Conservation (phyloP, 495 filamentous ascomycete genomes). For the Aspergillus wentii region DNA sequence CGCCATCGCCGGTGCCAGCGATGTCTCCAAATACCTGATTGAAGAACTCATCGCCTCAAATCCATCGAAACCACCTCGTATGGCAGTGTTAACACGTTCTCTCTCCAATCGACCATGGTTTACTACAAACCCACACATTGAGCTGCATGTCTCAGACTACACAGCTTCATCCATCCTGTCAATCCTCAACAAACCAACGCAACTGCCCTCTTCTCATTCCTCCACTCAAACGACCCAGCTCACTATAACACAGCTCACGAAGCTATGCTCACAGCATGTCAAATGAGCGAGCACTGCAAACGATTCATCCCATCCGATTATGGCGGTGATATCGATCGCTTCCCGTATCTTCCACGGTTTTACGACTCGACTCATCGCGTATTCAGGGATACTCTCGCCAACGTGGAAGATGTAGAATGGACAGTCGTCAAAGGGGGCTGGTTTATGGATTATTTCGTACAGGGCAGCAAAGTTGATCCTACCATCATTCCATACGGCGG, state of each 20-base stretch:
- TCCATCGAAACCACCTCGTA: no score
- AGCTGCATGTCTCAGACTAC: conserved; percentile 8
- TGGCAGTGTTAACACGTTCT: no score
- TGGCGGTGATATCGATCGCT: conserved; percentile 15
- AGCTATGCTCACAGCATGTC: conserved; percentile 12
- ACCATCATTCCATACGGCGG: neutral
- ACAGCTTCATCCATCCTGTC: conserved; percentile 1
- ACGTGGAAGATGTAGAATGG: conserved; percentile 9
- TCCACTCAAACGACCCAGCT: conserved; percentile 4
- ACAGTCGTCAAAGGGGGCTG: conserved; percentile 18
- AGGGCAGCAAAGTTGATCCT: neutral
- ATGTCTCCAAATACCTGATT: no score
- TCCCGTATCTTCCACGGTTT: conserved; percentile 10
- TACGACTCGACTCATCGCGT: conserved; percentile 13
- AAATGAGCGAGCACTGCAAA: conserved; percentile 9
- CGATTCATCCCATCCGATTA: conserved; percentile 24
- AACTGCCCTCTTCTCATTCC: conserved; percentile 7
- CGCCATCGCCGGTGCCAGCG: no score
- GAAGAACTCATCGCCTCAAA: no score
- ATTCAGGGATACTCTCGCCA: conserved; percentile 10
- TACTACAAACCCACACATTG: neutral
- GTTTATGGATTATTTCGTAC: conserved; percentile 23
- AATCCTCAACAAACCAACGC: conserved; percentile 3
- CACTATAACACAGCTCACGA: conserved; percentile 5
- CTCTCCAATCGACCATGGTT: no score